These are phyloP conservation scores for Pseudopyrenochaeta lycopersici DNA, from an alignment of 2,329 filamentous ascomycete genomes.

Conservation along the genomic window DNA sequence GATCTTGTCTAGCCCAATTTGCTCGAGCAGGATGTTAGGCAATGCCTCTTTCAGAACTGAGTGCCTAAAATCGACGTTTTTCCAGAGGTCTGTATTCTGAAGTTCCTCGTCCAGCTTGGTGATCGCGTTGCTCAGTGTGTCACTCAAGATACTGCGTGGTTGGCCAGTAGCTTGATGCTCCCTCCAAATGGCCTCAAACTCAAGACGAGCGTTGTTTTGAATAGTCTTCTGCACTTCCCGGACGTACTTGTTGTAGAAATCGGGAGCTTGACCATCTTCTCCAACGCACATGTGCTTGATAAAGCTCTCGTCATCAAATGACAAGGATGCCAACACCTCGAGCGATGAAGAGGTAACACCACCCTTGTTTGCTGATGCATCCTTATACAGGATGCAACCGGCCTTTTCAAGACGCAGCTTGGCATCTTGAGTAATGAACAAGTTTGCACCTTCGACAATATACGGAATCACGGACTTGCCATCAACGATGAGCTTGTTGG, in stretches of 20 bases:
- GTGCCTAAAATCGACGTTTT: conserved; percentile 78
- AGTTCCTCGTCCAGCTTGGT: conserved; percentile 97
- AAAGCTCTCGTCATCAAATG: conserved; percentile 91
- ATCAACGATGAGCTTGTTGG: conserved; percentile 86
- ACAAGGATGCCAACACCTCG: conserved; percentile 92
- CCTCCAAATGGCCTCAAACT: conserved; percentile 98
- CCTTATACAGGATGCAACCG: conserved; percentile 96
- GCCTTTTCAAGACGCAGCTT: conserved; percentile 94
- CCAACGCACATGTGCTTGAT: conserved; percentile 90
- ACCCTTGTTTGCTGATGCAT: conserved; percentile 98
- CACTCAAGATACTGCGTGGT: conserved; percentile 85
- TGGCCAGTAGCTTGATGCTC: conserved; percentile 85
- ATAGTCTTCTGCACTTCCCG: conserved; percentile 91
- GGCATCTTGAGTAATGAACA: conserved; percentile 98
- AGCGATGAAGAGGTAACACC: conserved; percentile 97
- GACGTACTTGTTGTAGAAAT: conserved; percentile 94
- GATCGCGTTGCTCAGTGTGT: conserved; percentile 89
- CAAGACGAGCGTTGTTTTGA: conserved; percentile 86
- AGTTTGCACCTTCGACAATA: conserved; percentile 96
- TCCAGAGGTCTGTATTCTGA: conserved; percentile 91
- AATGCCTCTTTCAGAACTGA: conserved; percentile 86
- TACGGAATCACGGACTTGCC: conserved; percentile 90
- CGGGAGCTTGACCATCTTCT: conserved; percentile 79
- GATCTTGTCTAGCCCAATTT: conserved; percentile 91
- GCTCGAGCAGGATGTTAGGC: conserved; percentile 81